Evolutionary conservation across 208 protist species (phyloP).

Genomic region (Trypanosomatidae sp.): DNA sequence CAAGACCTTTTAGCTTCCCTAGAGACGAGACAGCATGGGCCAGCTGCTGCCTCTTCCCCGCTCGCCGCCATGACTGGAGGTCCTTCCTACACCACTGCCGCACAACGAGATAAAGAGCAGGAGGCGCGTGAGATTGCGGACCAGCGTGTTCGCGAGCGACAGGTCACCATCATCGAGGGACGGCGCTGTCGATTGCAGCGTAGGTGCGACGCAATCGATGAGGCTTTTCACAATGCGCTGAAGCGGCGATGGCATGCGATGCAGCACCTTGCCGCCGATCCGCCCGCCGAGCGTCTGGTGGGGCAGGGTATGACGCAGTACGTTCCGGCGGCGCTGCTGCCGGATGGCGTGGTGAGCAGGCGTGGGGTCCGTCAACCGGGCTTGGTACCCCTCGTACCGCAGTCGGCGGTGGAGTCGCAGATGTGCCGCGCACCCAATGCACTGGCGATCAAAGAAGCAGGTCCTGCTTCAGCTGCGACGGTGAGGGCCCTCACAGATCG

Average conservation of each 20-base stretch:
- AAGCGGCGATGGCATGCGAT: conserved; percentile 68
- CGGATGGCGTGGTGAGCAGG: conserved; percentile 24
- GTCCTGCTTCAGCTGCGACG: background rate
- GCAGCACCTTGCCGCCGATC: conserved; percentile 73
- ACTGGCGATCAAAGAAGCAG: background rate
- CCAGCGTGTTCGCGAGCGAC: conserved; percentile 37
- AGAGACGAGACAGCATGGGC: conserved; percentile 8
- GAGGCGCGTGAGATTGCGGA: conserved; percentile 28
- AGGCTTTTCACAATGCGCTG: conserved; percentile 63
- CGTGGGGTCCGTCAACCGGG: conserved; percentile 6
- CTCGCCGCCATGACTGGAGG: background rate
- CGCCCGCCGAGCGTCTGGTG: conserved; percentile 86
- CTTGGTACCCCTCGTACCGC: conserved; percentile 14
- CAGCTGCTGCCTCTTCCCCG: background rate
- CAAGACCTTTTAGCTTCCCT: conserved; percentile 17
- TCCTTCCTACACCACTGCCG: too few relatives aligned
- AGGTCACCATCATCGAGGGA: conserved; percentile 44
- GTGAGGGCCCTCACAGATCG: conserved; percentile 8
- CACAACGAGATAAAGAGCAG: background rate
- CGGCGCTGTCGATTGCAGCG: conserved; percentile 33
- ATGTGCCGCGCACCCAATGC: background rate
- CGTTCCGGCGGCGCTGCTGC: conserved; percentile 63
- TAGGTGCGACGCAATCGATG: conserved; percentile 74
- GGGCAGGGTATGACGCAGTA: conserved; percentile 74
- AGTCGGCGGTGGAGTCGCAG: conserved; percentile 23